Base-by-base conservation (phyloP, 352 stramenopile species). In the Phytopythium helicoides region DNA sequence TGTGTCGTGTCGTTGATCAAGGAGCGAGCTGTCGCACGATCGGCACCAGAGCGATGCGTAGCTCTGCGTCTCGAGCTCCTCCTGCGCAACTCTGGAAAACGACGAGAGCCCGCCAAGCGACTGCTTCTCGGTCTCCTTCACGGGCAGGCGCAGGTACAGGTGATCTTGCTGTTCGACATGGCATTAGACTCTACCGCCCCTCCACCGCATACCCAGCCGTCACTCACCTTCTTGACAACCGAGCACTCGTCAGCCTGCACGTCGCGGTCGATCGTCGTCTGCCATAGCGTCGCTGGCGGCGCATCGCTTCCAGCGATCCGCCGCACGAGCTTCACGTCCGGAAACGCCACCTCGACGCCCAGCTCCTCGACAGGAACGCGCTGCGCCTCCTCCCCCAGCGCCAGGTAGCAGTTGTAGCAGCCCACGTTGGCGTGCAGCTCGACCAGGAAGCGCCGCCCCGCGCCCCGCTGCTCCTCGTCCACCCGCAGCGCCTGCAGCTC, bases 391-490 rank as follows among this genome's bases (percentile, higher is more conserved):
- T 18, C 49, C 5, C 58, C 58, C 26, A 55, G n/a, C 19, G 60
- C 61, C 37, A 94, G 39, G 53, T 86, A 90, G 51, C 76, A 87
- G 52, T 90, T 75, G 42, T 94, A 94, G 52, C 81, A 90, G 33
- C 79, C 81, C 36, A 94, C 91, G 47, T 94, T 92, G 25, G 71
- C 75, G 26, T 94, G 77, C 23, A 86, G 92, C 60, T 94, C 83
- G 18, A 92, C 64, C 26, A 89, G 19, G 23, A 58, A 81, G 31
- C n/a, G n/a, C n/a, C 66, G 39, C 2, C 33, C 48, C 23, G 80
- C 64, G n/a, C 8, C 21, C 8, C 50, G 48, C 12, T 18, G 4
- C 23, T 11, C 47, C 46, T 22, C 44, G 5, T 55, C 45, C 4
- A 64, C 25, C 7, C 70, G 56, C n/a, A 81, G 49, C 12, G 10